Evolutionary conservation across 192 early-diverging fungal species (phyloP).

Genomic region (Coemansia guatemalensis): DNA sequence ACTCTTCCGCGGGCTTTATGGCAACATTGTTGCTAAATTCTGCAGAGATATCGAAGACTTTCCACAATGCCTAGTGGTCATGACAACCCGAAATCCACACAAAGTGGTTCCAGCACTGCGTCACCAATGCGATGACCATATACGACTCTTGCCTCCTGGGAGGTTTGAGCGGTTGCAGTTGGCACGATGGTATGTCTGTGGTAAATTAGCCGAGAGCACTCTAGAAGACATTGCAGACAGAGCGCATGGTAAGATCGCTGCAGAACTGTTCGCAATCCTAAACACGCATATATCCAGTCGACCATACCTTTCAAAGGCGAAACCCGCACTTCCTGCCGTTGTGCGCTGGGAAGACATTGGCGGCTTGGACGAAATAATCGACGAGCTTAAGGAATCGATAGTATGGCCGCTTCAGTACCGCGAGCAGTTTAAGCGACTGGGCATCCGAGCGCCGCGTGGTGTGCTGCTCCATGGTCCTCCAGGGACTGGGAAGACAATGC

Average conservation of each 20-base stretch:
- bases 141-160: conserved; percentile 27
- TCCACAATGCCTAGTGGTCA: conserved; percentile 27
- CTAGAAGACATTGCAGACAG: conserved; percentile 9
- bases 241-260: conserved; percentile 25
- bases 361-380: conserved; percentile 72
- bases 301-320: background rate
- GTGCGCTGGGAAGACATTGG: conserved; percentile 81
- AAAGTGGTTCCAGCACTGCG: conserved; percentile 28
- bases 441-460: conserved; percentile 76
- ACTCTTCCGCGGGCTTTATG: conserved; percentile 30
- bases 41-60: background rate
- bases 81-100: conserved; percentile 52
- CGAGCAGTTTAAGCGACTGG: conserved; percentile 64
- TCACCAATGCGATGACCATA: conserved; percentile 42
- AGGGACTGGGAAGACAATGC: conserved; percentile 90
- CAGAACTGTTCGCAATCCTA: conserved; percentile 26
- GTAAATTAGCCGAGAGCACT: background rate
- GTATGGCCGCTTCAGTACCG: conserved; percentile 73
- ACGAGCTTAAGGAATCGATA: conserved; percentile 69
- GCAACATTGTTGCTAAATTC: conserved; percentile 33
- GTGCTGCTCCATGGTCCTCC: conserved; percentile 84
- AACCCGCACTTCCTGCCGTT: background rate
- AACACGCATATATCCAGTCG: background rate
- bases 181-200: conserved; percentile 27
- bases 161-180: conserved; percentile 21